Evolutionary conservation across 2,329 filamentous ascomycete genomes (phyloP), one percentile per base, ranked within the genome.

Genomic region (Hypoxylon sp.): DNA sequence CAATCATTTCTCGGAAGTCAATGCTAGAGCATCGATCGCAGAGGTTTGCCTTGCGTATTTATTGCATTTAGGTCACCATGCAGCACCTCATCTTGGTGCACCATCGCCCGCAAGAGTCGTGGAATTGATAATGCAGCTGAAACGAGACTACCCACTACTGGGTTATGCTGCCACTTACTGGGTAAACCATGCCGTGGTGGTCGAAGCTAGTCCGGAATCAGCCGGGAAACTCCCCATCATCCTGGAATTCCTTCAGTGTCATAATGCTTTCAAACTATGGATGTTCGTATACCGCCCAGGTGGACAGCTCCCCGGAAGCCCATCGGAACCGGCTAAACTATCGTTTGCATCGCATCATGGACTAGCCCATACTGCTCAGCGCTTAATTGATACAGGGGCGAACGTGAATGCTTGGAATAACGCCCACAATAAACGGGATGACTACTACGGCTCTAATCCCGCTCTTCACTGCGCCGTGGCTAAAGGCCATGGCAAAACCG

Each of bases 41-140:
- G 27, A 53, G 30, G 20, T 50, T 27, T 59, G 44, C 22, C 13
- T 59, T 20, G 30, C 20, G 4, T 40, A 59, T 20, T 27, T 50
- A 11, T 13, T 50, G 8, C 27, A 58, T 11, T 46, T 57, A 14
- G 46, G 4, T 11, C 8, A 10, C 11, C 3, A 33, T 2, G 6
- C 2, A 10, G 11, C 31, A 10, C 31, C 31, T 2, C 7, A 4
- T 8, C 8, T 8, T 33, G 3, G 31, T 8, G 11, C 8, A 33
- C 31, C 31, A 7, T 10, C 31, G 31, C 4, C 8, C 31, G 31
- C 31, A 33, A 11, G 1, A 33, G 4, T 33, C 11, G 2, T 7
- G 8, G 2, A 33, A 2, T 1, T 33, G 31, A 8, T 33, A 33
- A 2, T 8, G 11, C 31, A 33, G 11, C 31, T 33, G 8, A 11